Base-by-base conservation (phyloP, 2,329 filamentous ascomycete species). In the Leptographium procerum region DNA sequence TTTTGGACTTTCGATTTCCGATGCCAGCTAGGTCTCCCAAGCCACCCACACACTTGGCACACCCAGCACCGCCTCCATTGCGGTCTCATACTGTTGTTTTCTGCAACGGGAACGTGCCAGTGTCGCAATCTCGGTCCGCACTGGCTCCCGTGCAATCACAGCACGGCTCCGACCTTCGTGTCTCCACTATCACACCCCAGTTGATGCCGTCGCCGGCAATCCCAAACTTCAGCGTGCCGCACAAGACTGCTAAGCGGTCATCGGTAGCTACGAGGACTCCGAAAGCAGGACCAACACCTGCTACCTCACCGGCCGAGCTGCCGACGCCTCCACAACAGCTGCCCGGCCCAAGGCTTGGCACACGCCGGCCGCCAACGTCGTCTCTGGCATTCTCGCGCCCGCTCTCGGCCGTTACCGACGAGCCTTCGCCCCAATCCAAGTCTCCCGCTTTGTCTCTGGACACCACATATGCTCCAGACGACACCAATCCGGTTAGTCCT, bases 211-310 rank as follows among this genome's bases (percentile, higher is more conserved):
- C 51, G n/a, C 48, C 66, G 29, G 67, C 68, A 11, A 71, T 77
- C 4, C 76, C 76, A 2, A 82, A 81, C 63, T 82, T 82, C 62
- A 82, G 78, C 62, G 73, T 80, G 6, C 77, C 79, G 13, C 73
- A 79, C 34, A 67, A 70, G 1, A 72, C 73, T 0, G 72, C 67
- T 58, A 75, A 75, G 60, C 75, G 79, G 2, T 77, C 73, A 52
- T 79, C 77, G 1, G 66, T 73, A 7, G 64, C 69, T 4, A 31
- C 29, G 50, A 72, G 68, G 62, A 58, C 63, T n/a, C 55, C 43
- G 9, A 3, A n/a, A 13, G 13, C 29, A 1, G 16, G 19, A 16
- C 22, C 33, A 3, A 40, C 33, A 5, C 11, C 52, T 11, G 4
- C 52, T 9, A 24, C 29, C 16, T n/a, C 29, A 14, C 55, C 29